Evolutionary conservation across 192 early-diverging fungal genomes (phyloP), one percentile per base, ranked within the genome.

Genomic region (Allomyces macrogynus): DNA sequence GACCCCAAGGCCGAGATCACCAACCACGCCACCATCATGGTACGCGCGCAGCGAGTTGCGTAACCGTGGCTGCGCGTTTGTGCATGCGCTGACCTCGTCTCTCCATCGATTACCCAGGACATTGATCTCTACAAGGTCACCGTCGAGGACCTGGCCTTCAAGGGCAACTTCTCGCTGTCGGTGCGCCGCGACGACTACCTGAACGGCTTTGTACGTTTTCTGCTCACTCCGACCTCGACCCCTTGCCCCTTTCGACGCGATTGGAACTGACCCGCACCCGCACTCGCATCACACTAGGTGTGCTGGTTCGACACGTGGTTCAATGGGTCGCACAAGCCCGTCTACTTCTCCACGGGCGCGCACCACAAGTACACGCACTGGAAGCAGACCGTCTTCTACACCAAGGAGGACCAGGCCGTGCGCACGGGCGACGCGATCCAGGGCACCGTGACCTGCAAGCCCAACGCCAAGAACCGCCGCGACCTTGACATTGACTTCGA

Each of bases 381-480:
- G 96, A 96, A 97, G 77, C 95, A 99, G 78, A 97, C 96, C 25
- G 91, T 99, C 54, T 97, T 99, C 74, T 93, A 96, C 71, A 86
- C 90, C 61, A 75, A 74, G 25, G 83, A 90, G 66, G 76, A 81
- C 20, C 67, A 87, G 70, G 87, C 79, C 40, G 80, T 85, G 63
- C 85, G 88, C 66, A 75, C 80, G 62, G 86, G 88, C 60, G 91
- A 91, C 61, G 72, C 54, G 44, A 83, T 92, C 73, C 74, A 69
- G 57, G 89, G 90, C 22, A 76, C 67, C 60, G 82, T 92, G 60
- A 63, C 77, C 71, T 77, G 85, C 66, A 65, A 80, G 67, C 83
- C 85, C 60, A 96, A 97, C 69, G 76, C 70, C 60, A 78, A 75
- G 67, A 99, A 99, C 78, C 86, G 89, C 57, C 83, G 97, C 69